Conservation (phyloP, 768 basidiomycete species). For the Lentinula guzmanii region DNA sequence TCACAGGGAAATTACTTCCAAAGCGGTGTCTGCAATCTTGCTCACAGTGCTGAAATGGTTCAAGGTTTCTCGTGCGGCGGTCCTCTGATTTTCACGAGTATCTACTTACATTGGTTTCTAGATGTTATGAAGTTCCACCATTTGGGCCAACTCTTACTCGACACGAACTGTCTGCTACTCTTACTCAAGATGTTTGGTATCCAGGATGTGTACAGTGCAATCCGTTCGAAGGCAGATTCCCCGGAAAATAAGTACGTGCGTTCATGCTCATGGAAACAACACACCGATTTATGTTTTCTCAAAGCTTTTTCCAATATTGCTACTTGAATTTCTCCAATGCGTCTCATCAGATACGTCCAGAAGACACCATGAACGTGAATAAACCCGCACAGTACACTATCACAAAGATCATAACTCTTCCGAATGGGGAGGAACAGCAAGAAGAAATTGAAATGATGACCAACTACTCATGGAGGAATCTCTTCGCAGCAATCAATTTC, state of each 20-base stretch:
- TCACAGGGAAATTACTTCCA: conserved; percentile 96
- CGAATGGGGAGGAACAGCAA: conserved; percentile 69
- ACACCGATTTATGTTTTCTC: conserved; percentile 4
- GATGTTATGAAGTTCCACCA: conserved; percentile 99
- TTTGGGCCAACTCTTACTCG: conserved; percentile 89
- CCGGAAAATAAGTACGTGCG: conserved; percentile 69
- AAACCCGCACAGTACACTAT: conserved; percentile 56
- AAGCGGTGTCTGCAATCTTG: conserved; percentile 93
- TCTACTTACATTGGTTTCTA: conserved; percentile 23
- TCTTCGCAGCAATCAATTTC: conserved; percentile 96
- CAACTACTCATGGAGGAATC: conserved; percentile 97
- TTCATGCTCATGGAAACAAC: background rate
- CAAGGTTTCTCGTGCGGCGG: conserved; percentile 87
- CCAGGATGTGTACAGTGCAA: conserved; percentile 79
- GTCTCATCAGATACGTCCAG: conserved; percentile 49
- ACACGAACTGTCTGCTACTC: conserved; percentile 89
- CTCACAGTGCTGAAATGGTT: conserved; percentile 94
- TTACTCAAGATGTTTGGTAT: conserved; percentile 98
- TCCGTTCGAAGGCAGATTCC: conserved; percentile 85
- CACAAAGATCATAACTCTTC: conserved; percentile 48
- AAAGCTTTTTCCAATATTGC: conserved; percentile 95
- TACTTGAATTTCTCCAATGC: conserved; percentile 69
- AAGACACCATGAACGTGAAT: conserved; percentile 63
- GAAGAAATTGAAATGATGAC: conserved; percentile 91
- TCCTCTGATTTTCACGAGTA: background rate